A percentile compares a stretch with the other conserved stretches of the same genome.
phyloP scores from a whole-genome alignment of 495 filamentous ascomycete genomes.

The Aspergillus cristatus region DNA sequence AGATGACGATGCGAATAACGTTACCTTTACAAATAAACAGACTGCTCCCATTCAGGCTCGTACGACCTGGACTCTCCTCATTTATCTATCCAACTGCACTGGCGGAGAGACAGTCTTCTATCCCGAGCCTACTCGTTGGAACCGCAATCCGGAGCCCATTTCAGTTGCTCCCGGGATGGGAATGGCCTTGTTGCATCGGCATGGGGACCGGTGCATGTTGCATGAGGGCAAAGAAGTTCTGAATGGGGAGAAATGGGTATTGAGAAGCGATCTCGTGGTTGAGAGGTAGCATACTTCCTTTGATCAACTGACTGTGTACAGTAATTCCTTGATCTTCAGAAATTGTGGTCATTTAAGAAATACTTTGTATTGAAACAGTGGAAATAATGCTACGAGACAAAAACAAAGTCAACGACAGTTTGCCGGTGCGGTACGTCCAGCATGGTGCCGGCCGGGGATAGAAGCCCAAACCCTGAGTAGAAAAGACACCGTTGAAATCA shows the following conservation, averaged over 20 bases:
- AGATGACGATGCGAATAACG: conserved; percentile 73
- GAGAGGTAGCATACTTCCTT: conserved; percentile 25
- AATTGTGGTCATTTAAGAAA: no score
- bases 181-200: conserved; percentile 77
- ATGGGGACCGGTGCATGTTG: conserved; percentile 81
- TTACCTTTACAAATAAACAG: conserved; percentile 43
- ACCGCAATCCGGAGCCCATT: conserved; percentile 48
- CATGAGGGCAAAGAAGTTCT: conserved; percentile 79
- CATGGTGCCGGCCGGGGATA: neutral
- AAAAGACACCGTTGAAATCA: neutral
- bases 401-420: no score
- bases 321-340: no score
- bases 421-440: no score
- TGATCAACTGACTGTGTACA: no score
- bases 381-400: no score
- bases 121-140: conserved; percentile 50
- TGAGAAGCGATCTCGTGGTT: conserved; percentile 80
- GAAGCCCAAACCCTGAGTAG: neutral
- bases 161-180: conserved; percentile 67
- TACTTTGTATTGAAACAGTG: no score
- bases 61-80: conserved; percentile 87
- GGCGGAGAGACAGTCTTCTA: conserved; percentile 94
- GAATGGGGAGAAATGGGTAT: conserved; percentile 85
- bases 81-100: conserved; percentile 72
- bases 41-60: conserved; percentile 41